Evolutionary conservation across 805 yeast species (phyloP), one percentile per base, ranked within the genome.

Genomic region (Hanseniaspora valbyensis): DNA sequence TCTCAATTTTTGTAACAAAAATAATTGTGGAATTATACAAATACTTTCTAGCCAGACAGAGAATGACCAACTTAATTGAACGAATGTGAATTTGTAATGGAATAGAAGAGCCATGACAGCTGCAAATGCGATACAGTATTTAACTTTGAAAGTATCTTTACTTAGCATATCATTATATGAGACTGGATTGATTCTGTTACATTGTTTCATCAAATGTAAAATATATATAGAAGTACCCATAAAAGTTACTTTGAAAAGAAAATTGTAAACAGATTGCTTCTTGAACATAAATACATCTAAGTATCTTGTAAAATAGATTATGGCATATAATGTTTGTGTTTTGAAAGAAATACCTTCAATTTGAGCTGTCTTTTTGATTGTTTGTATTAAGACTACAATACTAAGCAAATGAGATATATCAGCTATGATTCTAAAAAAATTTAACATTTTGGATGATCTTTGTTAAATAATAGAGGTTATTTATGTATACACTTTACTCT

Each of bases 1-100:
- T 16, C 96, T 96, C 1, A 90, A 79, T 56, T 83, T 81, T 62
- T 89, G 95, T 53, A 92, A 71, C 77, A 92, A 77, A 65, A 82
- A 88, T 62, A 92, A 70, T 67, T 92, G 98, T 4, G 98, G 98
- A 53, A 92, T 67, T 51, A 92, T 88, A 10, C 95, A 95, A 30
- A 85, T 83, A 40, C 90, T 74, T 66, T 92, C 98, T 49, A 92
- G 73, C 96, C 97, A 92, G 46, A 88, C 68, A 14, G 90, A 80
- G 60, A 88, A 92, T 21, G 92, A 73, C 98, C 98, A 92, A 30
- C 80, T 55, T 9, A 85, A 60, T 59, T 85, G 95, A 12, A 73
- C 54, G 12, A 78, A 37, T 0, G 80, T 67, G 66, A 79, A 88
- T 48, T 76, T 74, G 62, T 77, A 74, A 48, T 85, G 80, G 68